These are phyloP conservation scores for Takashimella tepidaria DNA, from an alignment of 1,284 basidiomycete species.

Conservation along the genomic window DNA sequence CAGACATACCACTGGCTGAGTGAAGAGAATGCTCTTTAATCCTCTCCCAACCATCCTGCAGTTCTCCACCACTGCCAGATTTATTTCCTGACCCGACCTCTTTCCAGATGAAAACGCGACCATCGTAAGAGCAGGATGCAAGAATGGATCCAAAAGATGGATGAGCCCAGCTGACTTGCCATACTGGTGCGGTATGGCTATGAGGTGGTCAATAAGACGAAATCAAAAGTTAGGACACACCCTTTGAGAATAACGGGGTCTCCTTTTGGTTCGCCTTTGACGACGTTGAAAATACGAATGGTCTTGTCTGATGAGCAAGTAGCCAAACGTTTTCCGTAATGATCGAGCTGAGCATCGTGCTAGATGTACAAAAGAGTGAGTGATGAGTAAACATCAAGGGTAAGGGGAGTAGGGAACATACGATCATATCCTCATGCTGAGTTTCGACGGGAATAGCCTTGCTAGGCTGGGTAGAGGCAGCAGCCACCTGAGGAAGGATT, in stretches of 20 bases:
- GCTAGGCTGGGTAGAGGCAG: constrained; percentile 13
- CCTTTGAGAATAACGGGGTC: constrained; percentile 75
- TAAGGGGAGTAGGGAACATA: constrained; percentile 48
- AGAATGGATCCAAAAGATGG: constrained; percentile 95
- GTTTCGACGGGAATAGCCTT: constrained; percentile 62
- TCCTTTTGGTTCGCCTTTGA: constrained; percentile 67
- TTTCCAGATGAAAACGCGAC: constrained; percentile 98
- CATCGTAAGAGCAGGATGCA: constrained; percentile 96
- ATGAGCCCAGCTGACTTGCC: constrained; percentile 99
- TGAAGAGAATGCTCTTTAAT: constrained; percentile 96
- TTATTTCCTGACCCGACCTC: constrained; percentile 52
- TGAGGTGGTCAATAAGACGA: not conserved
- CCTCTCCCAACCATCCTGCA: constrained; percentile 68
- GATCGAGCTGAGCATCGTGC: constrained; percentile 98
- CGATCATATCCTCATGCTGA: constrained; percentile 92
- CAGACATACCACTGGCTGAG: constrained; percentile 75
- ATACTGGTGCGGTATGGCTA: constrained; percentile 91
- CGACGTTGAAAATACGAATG: constrained; percentile 91
- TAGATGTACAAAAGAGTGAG: constrained; percentile 35
- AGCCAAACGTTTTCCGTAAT: constrained; percentile 92
- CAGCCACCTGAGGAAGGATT: constrained; percentile 21
- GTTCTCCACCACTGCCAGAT: constrained; percentile 47
- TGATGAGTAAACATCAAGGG: not conserved
- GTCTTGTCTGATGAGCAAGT: constrained; percentile 96
- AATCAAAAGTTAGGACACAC: constrained; percentile 51